A percentile compares a stretch with the other conserved stretches of the same genome.
These are phyloP conservation scores for Tylopilus vinaceipallidus DNA, from an alignment of 768 basidiomycete genomes.

Conservation along the genomic window DNA sequence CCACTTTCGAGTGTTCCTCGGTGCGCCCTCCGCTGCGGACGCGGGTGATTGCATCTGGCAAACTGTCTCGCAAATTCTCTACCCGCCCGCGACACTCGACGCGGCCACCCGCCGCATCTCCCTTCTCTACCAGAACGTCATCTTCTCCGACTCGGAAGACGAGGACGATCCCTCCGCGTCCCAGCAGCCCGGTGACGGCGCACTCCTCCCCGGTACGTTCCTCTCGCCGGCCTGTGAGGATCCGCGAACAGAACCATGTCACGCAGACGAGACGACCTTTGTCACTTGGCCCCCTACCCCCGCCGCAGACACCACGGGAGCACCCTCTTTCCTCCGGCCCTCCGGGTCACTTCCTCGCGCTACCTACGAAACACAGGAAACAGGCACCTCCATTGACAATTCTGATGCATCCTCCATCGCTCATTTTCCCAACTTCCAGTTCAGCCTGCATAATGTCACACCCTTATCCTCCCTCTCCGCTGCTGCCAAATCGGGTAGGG, in stretches of 20 bases:
- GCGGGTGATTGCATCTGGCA: slow-evolving; percentile 45
- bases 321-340: slow-evolving; percentile 26
- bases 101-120: slow-evolving; percentile 71
- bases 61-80: slow-evolving; percentile 23
- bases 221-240: slow-evolving; percentile 3
- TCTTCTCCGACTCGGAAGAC: slow-evolving; percentile 44
- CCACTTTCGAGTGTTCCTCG: slow-evolving; percentile 52
- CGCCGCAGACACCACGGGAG: slow-evolving; percentile 20
- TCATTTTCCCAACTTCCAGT: slow-evolving; percentile 72
- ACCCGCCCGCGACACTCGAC: slow-evolving; percentile 58
- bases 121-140: slow-evolving; percentile 64
- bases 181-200: slow-evolving; percentile 19
- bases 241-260: slow-evolving; percentile 1
- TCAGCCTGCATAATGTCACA: slow-evolving; percentile 60
- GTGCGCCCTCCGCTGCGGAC: slow-evolving; percentile 39
- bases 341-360: slow-evolving; percentile 26
- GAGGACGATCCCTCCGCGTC: slow-evolving; percentile 28
- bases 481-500: slow-evolving; percentile 30
- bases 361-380: slow-evolving; percentile 44
- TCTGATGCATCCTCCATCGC: slow-evolving; percentile 72
- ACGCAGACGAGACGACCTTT: slow-evolving; percentile 45
- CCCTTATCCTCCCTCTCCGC: slow-evolving; percentile 43
- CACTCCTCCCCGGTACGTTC: slow-evolving; percentile 14
- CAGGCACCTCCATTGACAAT: slow-evolving; percentile 46
- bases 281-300: slow-evolving; percentile 60